phyloP scores from a whole-genome alignment of 1,284 basidiomycete genomes.

The Stygiomarasmius scandens region DNA sequence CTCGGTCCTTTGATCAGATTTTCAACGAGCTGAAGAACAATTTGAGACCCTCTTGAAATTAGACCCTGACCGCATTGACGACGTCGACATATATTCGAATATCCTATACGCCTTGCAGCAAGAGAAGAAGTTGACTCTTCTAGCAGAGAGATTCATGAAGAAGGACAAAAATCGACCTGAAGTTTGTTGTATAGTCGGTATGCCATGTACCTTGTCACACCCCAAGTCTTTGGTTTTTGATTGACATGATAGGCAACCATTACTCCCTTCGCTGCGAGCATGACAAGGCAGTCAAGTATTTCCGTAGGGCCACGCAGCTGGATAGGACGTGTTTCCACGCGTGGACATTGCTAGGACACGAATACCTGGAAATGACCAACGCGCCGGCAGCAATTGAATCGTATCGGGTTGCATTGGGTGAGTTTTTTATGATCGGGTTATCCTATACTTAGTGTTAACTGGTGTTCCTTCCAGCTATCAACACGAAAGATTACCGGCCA shows the following conservation, averaged over 20 bases:
- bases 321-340: conserved; percentile 94
- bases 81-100: conserved; percentile 96
- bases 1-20: conserved; percentile 57
- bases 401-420: conserved; percentile 84
- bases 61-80: conserved; percentile 92
- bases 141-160: conserved; percentile 90
- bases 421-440: neutral
- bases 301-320: conserved; percentile 90
- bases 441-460: neutral
- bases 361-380: conserved; percentile 99
- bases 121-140: conserved; percentile 82
- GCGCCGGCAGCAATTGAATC: conserved; percentile 98
- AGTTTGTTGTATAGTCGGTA: conserved; percentile 93
- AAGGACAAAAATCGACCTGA: conserved; percentile 92
- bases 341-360: conserved; percentile 99
- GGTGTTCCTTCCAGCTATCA: conserved; percentile 67
- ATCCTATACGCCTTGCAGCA: conserved; percentile 96
- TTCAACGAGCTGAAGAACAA: conserved; percentile 78
- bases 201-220: conserved; percentile 28
- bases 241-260: conserved; percentile 90
- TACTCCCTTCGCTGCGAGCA: conserved; percentile 93
- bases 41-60: conserved; percentile 81
- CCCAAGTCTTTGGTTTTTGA: neutral
- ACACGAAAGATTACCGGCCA: conserved; percentile 94
- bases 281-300: conserved; percentile 95